Evolutionary conservation across 768 basidiomycete genomes (phyloP), one percentile per base, ranked within the genome.

Genomic region (Amanita brunnescens): DNA sequence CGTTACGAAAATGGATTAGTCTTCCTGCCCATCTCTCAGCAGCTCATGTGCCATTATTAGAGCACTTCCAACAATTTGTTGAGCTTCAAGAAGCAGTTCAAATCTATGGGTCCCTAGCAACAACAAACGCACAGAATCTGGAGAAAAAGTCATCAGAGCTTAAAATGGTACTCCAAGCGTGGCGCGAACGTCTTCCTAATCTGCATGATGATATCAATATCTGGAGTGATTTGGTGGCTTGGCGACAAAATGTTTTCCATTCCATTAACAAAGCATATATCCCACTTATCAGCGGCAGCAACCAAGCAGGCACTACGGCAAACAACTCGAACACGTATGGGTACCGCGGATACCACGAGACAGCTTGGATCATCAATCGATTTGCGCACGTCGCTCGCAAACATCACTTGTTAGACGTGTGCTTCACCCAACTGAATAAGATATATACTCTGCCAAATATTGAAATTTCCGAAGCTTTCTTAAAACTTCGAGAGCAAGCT

Each of bases 381-480:
- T 98, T 99, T 62, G 96, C 96, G 7, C 95, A 99, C 68, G 93
- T 97, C 49, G 96, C 96, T 18, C 79, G 96, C 52, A 95, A 98
- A 68, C 96, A 99, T 62, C 89, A 94, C 55, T 77, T 99, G 6
- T 76, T 94, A 40, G 96, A 99, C 43, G 96, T 96, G 35, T 98
- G 96, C 72, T 91, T 91, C 69, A 89, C 79, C 5, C 88, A 89
- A 1, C 75, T 99, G 61, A 93, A 87, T 66, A 97, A 93, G 70
- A 99, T 99, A 57, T 99, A 99, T 67, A 94, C 92, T 0, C 74
- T 99, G 16, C 96, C 96, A 18, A 99, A 99, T 64, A 99, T 99
- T 67, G 96, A 99, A 70, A 99, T 99, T 54, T 95, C 96, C 2
- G 96, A 99, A 64, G 96, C 96, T 1, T 99, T 99, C 75, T 74